A percentile compares a stretch with the other conserved stretches of the same genome.
phyloP scores from a whole-genome alignment of 768 basidiomycete species.

The Mycena sanguinolenta region DNA sequence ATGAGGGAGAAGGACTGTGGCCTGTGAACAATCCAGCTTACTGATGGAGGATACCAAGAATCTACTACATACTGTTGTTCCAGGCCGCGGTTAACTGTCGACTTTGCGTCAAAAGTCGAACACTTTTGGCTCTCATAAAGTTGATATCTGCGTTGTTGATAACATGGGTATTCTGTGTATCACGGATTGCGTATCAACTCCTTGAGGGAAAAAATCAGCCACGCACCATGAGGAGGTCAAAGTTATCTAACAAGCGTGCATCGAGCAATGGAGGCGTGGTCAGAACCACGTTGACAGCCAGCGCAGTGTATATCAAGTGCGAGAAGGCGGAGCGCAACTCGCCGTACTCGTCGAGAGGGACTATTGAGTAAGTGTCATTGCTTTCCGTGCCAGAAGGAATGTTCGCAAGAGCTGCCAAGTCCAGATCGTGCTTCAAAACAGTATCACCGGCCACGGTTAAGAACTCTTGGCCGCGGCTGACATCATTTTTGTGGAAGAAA shows the following conservation, averaged over 20 bases:
- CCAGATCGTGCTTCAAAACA: constrained; percentile 27
- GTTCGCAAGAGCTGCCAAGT: constrained; percentile 25
- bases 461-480: constrained; percentile 30
- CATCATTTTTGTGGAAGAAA: constrained; percentile 32
- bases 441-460: constrained; percentile 18
- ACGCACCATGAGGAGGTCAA: constrained; percentile 32
- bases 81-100: constrained; percentile 22
- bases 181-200: background rate
- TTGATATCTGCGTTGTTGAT: constrained; percentile 25
- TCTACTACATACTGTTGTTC: constrained; percentile 18
- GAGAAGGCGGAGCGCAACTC: constrained; percentile 30
- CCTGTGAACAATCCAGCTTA: background rate
- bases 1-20: constrained; percentile 16
- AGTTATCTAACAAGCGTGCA: constrained; percentile 23
- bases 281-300: constrained; percentile 24
- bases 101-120: constrained; percentile 24
- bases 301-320: constrained; percentile 25
- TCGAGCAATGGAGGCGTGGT: constrained; percentile 14
- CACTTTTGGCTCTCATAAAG: constrained; percentile 30
- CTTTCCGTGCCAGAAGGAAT: background rate
- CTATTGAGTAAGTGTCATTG: constrained; percentile 23
- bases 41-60: background rate
- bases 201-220: too few relatives aligned
- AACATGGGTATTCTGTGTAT: constrained; percentile 17
- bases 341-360: constrained; percentile 25